Base-by-base conservation (phyloP, 2,329 filamentous ascomycete species). In the Xylaria sp. region DNA sequence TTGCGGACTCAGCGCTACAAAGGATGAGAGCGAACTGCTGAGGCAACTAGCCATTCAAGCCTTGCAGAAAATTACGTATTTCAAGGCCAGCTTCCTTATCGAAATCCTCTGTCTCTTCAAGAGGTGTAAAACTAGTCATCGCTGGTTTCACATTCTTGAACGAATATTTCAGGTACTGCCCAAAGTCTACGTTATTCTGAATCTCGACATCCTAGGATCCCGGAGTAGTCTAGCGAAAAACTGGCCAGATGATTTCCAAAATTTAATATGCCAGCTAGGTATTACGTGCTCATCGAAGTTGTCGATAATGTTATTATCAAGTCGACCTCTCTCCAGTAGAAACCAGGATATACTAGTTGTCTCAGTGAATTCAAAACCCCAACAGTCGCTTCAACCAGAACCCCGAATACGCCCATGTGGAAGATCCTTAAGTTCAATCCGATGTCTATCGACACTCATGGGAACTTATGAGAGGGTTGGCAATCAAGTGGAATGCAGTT, bases 31-130 rank as follows among this genome's bases (percentile, higher is more conserved):
- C 19, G 45, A 50, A 33, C 19, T 57, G 17, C 19, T 57, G 9
- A 42, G 55, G 17, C 55, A 57, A 40, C 23, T 57, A 42, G 42
- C 55, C 7, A 50, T 57, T 25, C 55, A 57, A 43, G 55, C 43
- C 19, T 35, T 57, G 11, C 21, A 33, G 19, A 15, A 49, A n/a
- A 23, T 49, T 15, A 31, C 46, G 28, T 3, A 33, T 19, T 49
- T 49, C 46, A 50, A 50, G 23, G 21, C 15, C 14, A 50, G 37
- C 31, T 57, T 57, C n/a, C 8, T 57, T 8, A 31, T 40, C 33
- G 19, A 43, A 28, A 42, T 3, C 5, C 17, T 57, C 7, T 8
- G 12, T 17, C 35, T 42, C 3, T 46, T 57, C 35, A 40, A 42
- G 21, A 19, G 40, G 9, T 57, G 43, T 19, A 8, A 19, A 42